These are phyloP conservation scores for Mortierella sp. DNA, from an alignment of 371 early-diverging fungal genomes.

Conservation along the genomic window DNA sequence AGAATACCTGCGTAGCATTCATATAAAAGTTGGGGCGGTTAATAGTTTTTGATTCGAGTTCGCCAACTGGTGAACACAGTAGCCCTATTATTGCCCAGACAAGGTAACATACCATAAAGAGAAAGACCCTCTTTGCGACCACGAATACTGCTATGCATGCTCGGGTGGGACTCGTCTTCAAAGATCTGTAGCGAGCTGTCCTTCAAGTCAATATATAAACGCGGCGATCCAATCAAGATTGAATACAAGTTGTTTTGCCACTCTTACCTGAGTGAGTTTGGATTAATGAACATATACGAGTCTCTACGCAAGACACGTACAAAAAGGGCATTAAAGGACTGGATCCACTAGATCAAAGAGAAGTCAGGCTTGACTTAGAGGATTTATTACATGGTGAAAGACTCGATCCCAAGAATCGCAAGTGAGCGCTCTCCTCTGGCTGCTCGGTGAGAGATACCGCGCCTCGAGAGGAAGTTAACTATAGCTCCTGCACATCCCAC, in stretches of 20 bases:
- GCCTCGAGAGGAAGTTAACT: constrained; percentile 62
- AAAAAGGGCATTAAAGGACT: not conserved
- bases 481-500: constrained; percentile 76
- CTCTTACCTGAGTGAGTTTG: constrained; percentile 66
- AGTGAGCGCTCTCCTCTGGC: constrained; percentile 26
- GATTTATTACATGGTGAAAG: constrained; percentile 43
- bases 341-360: too few species aligned
- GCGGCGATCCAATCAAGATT: not conserved
- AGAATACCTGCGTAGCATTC: constrained; percentile 64
- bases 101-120: constrained; percentile 70
- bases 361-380: not conserved
- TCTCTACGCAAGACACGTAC: constrained; percentile 29
- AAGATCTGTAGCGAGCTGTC: constrained; percentile 78
- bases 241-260: not conserved
- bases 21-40: not conserved
- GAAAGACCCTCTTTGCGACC: constrained; percentile 76
- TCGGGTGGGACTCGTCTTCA: constrained; percentile 75
- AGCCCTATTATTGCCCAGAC: too few species aligned
- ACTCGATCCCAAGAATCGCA: constrained; percentile 24
- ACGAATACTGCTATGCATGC: constrained; percentile 64
- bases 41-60: not conserved
- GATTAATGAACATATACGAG: constrained; percentile 67
- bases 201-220: not conserved
- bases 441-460: constrained; percentile 25
- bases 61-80: not conserved